Percentiles rank a stretch among this genome's conserved stretches.
phyloP scores from a whole-genome alignment of 2,329 filamentous ascomycete genomes.

The Pseudogymnoascus sp. region DNA sequence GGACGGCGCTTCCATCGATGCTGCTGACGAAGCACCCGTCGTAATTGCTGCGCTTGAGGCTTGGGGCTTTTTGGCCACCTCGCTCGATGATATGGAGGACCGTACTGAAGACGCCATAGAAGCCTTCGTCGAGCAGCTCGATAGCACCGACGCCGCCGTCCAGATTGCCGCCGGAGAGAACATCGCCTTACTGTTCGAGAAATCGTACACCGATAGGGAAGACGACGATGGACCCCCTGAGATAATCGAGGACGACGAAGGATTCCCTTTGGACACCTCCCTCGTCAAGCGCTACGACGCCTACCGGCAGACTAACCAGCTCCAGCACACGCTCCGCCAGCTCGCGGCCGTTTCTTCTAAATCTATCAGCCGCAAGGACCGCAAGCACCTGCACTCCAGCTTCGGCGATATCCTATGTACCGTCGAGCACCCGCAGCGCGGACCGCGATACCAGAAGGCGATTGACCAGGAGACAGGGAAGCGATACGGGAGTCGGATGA shows the following conservation, averaged over 20 bases:
- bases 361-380: constrained; percentile 58
- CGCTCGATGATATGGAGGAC: constrained; percentile 57
- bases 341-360: constrained; percentile 55
- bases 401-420: constrained; percentile 61
- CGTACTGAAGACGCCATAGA: constrained; percentile 59
- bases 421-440: constrained; percentile 58
- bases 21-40: constrained; percentile 51
- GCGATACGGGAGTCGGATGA: constrained; percentile 55
- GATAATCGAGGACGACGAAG: constrained; percentile 28
- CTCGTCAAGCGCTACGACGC: constrained; percentile 59
- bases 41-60: constrained; percentile 60
- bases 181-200: constrained; percentile 65
- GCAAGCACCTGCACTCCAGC: constrained; percentile 57
- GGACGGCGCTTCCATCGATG: constrained; percentile 57
- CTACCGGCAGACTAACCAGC: constrained; percentile 56
- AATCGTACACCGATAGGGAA: constrained; percentile 42
- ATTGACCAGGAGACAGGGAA: constrained; percentile 53
- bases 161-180: constrained; percentile 66
- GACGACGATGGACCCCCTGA: constrained; percentile 39
- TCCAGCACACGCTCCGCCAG: constrained; percentile 51
- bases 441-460: constrained; percentile 59
- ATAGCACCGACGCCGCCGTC: constrained; percentile 53
- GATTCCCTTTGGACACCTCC: constrained; percentile 30
- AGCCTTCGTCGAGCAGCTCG: constrained; percentile 62
- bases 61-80: constrained; percentile 62